Percentiles rank a stretch among this genome's conserved stretches.
Conservation (phyloP, 1,284 basidiomycete species). For the Melampsora larici-populina region DNA sequence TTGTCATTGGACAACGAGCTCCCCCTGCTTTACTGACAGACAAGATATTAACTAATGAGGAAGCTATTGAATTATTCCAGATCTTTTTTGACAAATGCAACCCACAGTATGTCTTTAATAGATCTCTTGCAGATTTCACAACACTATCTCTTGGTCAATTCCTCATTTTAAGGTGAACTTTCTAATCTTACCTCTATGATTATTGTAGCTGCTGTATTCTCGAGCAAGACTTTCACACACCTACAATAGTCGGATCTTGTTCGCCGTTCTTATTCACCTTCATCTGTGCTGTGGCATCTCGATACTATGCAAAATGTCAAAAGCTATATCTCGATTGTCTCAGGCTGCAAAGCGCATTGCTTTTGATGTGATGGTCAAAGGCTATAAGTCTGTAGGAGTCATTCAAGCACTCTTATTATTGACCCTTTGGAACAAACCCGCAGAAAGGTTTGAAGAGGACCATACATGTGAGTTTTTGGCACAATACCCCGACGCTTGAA, state of each 20-base stretch:
- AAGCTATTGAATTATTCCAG: slow-evolving; percentile 70
- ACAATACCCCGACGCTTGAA: too few species aligned
- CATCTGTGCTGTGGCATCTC: slow-evolving; percentile 90
- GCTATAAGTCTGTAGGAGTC: slow-evolving; percentile 85
- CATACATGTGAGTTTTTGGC: slow-evolving; percentile 75
- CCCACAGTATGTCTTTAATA: not conserved
- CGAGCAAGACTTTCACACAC: slow-evolving; percentile 82
- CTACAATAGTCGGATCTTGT: slow-evolving; percentile 81
- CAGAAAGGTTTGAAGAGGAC: slow-evolving; percentile 78
- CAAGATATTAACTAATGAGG: slow-evolving; percentile 55
- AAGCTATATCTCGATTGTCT: slow-evolving; percentile 78
- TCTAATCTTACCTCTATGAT: slow-evolving; percentile 45
- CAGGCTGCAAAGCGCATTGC: slow-evolving; percentile 86
- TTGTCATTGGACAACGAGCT: slow-evolving; percentile 73
- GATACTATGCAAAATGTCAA: slow-evolving; percentile 77
- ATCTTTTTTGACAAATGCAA: slow-evolving; percentile 64
- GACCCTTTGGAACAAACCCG: slow-evolving; percentile 54
- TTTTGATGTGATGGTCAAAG: slow-evolving; percentile 71
- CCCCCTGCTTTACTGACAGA: slow-evolving; percentile 55
- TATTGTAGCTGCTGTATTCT: slow-evolving; percentile 61
- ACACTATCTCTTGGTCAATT: not conserved
- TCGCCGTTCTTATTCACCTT: slow-evolving; percentile 89
- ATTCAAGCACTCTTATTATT: slow-evolving; percentile 55
- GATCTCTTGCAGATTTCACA: not conserved
- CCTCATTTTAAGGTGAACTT: slow-evolving; percentile 48